Conservation (phyloP, 352 stramenopile genomes). For the Globisporangium rhizosaccharum region DNA sequence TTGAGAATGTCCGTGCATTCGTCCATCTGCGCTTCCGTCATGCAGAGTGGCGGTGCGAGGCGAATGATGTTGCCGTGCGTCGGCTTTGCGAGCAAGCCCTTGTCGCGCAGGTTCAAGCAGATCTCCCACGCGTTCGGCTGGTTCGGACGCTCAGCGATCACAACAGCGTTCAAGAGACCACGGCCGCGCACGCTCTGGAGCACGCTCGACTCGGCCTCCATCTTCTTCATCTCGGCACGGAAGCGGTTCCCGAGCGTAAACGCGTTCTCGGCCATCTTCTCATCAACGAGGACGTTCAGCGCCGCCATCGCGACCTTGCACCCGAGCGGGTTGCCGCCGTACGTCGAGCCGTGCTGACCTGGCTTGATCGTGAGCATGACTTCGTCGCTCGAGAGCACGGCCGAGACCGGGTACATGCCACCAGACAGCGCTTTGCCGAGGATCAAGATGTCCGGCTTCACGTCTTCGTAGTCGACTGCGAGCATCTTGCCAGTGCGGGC, state of each 20-base stretch:
- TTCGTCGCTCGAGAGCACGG: slow-evolving; percentile 94
- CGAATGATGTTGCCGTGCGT: slow-evolving; percentile 99
- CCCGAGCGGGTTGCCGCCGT: slow-evolving; percentile 95
- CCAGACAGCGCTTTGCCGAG: slow-evolving; percentile 96
- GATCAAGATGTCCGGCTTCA: slow-evolving; percentile 98
- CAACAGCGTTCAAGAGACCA: slow-evolving; percentile 97
- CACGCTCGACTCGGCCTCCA: slow-evolving; percentile 46
- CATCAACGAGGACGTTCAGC: slow-evolving; percentile 90
- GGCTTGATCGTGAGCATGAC: slow-evolving; percentile 98
- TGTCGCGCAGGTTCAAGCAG: slow-evolving; percentile 93
- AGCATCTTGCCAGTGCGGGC: slow-evolving; percentile 96
- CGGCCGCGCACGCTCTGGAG: slow-evolving; percentile 89
- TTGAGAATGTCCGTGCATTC: slow-evolving; percentile 87
- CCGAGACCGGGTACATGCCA: slow-evolving; percentile 96
- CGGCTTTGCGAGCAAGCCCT: slow-evolving; percentile 97
- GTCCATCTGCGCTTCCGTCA: slow-evolving; percentile 92
- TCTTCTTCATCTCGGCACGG: slow-evolving; percentile 80
- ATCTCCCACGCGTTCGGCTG: slow-evolving; percentile 91
- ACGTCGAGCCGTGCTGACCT: slow-evolving; percentile 96
- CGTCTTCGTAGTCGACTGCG: slow-evolving; percentile 93
- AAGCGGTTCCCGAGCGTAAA: slow-evolving; percentile 93
- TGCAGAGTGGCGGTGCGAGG: slow-evolving; percentile 94
- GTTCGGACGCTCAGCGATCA: slow-evolving; percentile 91
- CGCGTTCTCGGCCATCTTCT: slow-evolving; percentile 95
- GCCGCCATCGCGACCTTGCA: slow-evolving; percentile 97